Conservation (phyloP, 176 grass and related monocot species). For the Oryza glaberrima region DNA sequence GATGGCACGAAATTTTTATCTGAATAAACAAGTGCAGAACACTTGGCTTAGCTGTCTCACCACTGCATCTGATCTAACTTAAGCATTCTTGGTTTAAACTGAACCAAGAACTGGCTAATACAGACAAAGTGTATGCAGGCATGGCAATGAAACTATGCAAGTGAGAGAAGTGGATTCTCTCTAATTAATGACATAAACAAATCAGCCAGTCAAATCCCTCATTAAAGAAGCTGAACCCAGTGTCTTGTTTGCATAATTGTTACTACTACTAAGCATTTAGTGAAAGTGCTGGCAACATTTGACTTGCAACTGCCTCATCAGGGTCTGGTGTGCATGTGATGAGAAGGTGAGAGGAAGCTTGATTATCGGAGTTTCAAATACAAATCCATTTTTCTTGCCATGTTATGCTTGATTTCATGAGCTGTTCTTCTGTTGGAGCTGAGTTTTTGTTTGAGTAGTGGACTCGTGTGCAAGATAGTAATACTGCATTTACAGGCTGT, state of each 20-base stretch:
- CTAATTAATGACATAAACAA: constrained; percentile 18
- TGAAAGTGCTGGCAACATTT: constrained; percentile 30
- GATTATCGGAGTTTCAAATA: constrained; percentile 16
- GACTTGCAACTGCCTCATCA: constrained; percentile 37
- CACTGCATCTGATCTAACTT: constrained; percentile 1
- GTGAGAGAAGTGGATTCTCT: not conserved
- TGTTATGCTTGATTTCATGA: constrained; percentile 23
- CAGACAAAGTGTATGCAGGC: constrained; percentile 1
- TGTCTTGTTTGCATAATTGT: constrained; percentile 4
- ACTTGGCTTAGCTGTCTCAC: not conserved
- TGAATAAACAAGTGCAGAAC: not conserved
- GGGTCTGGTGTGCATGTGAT: constrained; percentile 32
- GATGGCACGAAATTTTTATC: not conserved
- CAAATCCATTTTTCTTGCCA: constrained; percentile 23
- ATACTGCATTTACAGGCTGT: not conserved
- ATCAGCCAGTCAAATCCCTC: not conserved
- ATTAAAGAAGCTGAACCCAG: not conserved
- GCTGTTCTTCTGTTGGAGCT: constrained; percentile 30
- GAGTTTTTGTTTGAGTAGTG: not conserved
- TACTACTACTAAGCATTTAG: not conserved
- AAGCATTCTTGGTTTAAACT: not conserved
- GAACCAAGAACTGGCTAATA: not conserved
- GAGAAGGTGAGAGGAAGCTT: constrained; percentile 44
- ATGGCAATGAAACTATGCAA: not conserved
- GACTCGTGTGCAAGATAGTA: not conserved